Conservation (phyloP, 179 eudicot species). For the Sideroxylon spinosum region DNA sequence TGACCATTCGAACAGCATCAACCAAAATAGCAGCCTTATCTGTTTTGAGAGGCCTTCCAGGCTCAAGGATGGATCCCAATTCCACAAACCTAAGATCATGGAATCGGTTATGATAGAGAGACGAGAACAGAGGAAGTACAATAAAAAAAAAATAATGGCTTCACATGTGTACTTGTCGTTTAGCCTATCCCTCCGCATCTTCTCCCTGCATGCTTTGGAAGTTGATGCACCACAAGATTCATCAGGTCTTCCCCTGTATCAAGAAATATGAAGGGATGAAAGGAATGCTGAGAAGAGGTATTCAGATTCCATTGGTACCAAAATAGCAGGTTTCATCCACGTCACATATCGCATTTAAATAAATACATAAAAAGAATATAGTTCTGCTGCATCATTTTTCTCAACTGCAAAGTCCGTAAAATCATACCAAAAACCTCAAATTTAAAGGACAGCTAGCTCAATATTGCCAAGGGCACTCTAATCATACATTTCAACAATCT, state of each 20-base stretch:
- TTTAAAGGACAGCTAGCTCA: not conserved
- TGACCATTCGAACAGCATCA: slow-evolving; percentile 79
- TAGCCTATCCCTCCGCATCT: slow-evolving; percentile 84
- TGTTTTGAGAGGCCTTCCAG: slow-evolving; percentile 76
- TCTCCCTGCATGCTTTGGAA: slow-evolving; percentile 97
- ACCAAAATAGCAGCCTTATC: slow-evolving; percentile 84
- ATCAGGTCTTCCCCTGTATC: slow-evolving; percentile 69
- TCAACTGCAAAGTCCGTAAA: not conserved
- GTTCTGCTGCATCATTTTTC: not conserved
- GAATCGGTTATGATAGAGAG: not conserved
- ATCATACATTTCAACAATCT: not conserved
- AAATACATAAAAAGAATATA: not conserved
- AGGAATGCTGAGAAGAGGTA: not conserved
- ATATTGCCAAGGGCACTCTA: not conserved
- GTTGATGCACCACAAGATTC: slow-evolving; percentile 70
- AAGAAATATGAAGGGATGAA: slow-evolving; percentile 8
- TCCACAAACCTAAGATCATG: slow-evolving; percentile 59
- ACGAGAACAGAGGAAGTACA: not conserved
- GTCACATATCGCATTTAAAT: not conserved
- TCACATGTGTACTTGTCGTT: slow-evolving; percentile 70
- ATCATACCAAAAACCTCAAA: not conserved
- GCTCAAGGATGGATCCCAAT: slow-evolving; percentile 73
- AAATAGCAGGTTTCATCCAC: not conserved
- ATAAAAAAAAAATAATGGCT: not conserved
- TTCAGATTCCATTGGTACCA: not conserved